A percentile compares a stretch with the other conserved stretches of the same genome.
Conservation (phyloP, 2,329 filamentous ascomycete genomes). For the Trichoderma semiorbis region DNA sequence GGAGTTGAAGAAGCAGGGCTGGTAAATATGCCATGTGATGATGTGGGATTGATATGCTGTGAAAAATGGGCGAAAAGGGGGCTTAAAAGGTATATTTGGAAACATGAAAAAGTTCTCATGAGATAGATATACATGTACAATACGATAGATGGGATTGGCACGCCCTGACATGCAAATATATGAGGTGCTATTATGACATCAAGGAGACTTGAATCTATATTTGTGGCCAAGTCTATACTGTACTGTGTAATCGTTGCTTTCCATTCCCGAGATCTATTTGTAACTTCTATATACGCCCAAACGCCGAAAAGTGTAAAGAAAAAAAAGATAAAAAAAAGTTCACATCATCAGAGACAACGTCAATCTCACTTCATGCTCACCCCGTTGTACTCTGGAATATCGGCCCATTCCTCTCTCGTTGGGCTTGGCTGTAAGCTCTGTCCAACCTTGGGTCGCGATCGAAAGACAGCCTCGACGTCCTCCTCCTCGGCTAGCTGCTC, state of each 20-base stretch:
- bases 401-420: constrained; percentile 33
- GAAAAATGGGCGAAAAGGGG: not conserved
- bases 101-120: not conserved
- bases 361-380: not conserved
- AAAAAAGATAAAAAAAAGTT: not conserved
- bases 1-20: constrained; percentile 72
- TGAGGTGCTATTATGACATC: not conserved
- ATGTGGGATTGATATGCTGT: not conserved
- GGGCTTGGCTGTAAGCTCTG: constrained; percentile 64
- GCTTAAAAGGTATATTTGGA: not conserved
- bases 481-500: constrained; percentile 69
- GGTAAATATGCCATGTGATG: constrained; percentile 46
- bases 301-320: not conserved
- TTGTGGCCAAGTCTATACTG: not conserved
- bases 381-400: not conserved
- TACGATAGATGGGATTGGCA: not conserved
- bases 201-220: not conserved
- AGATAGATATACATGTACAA: constrained; percentile 16
- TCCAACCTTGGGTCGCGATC: constrained; percentile 75
- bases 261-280: constrained; percentile 5
- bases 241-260: not conserved
- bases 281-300: constrained; percentile 1
- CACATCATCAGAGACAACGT: not conserved
- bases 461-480: constrained; percentile 81
- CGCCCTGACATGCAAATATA: not conserved